Base-by-base conservation (phyloP, 495 filamentous ascomycete species). In the Chaetomidium leptoderma region DNA sequence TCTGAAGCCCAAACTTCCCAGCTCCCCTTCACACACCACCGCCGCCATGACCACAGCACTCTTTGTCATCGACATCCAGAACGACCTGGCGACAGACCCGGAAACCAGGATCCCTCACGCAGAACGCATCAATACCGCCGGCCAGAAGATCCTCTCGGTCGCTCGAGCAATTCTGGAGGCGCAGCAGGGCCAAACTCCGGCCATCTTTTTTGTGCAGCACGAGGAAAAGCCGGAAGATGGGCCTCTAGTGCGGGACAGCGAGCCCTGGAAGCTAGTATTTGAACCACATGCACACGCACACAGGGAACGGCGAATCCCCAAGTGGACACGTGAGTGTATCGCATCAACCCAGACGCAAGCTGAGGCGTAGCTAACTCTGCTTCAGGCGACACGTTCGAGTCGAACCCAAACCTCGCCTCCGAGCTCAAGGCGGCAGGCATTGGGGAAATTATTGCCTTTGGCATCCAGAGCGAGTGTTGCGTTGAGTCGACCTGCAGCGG, bases 61-160 rank as follows among this genome's bases (percentile, higher is more conserved):
- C 39, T 72, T 72, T 47, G 64, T 70, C 16, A 69, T 72, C 55
- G 70, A 72, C 59, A 70, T 72, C 59, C 70, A 72, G 42, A 59
- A 67, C 23, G 66, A 65, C 14, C 59, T 70, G 1, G 63, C 66
- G 8, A 42, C 23, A 1, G 58, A 66, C 53, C 58, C 64, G 4
- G 11, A 11, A 1, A 70, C 64, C 11, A 35, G 45, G n/a, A 65
- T 70, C 35, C 64, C 68, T 2, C 46, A 65, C 39, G 62, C 64
- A 0, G 52, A 55, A 6, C 57, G 66, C 0, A 62, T 72, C 48
- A 56, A 11, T 4, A 29, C 26, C 11, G 60, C 60, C 1, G 59
- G 47, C 21, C 26, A 29, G 1, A 30, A 13, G 8, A 63, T 68
- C n/a, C 49, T 68, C n/a, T 7, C 39, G 14, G n/a, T 46, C 0